Evolutionary conservation across 2,329 filamentous ascomycete species (phyloP), one percentile per base, ranked within the genome.

Genomic region (Fusarium graminum): DNA sequence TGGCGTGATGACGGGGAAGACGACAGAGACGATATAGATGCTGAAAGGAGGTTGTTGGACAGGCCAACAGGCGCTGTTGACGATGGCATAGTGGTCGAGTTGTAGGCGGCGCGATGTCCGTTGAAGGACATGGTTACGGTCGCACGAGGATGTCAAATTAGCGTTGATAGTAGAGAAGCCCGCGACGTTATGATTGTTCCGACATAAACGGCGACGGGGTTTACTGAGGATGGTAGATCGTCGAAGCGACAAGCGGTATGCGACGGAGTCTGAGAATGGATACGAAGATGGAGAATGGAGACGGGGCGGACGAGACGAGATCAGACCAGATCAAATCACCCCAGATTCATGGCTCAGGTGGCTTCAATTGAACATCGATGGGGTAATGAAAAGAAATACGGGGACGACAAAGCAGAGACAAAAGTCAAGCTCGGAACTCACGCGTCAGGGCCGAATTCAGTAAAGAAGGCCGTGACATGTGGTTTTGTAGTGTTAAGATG

Each of bases 21-120:
- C 16, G 88, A 86, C 46, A 92, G 82, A 57, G 89, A 91, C 52
- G 90, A 88, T 71, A 92, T 87, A 63, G 92, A 92, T 56, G 87
- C 86, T 40, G 89, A 87, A 55, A 87, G 80, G 44, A 82, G 74
- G 59, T 79, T 78, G 52, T 88, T 86, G 72, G 80, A 77, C 74
- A 84, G 83, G 70, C 78, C 83, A 44, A 51, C 34, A 72, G 75
- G 74, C 60, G 67, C 68, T 60, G 72, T 72, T 55, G 70, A 72
- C 28, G 72, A 67, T 44, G 76, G 79, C 41, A 67, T 61, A 55
- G 70, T 69, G 65, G 83, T 81, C 65, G 84, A 80, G 71, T 81
- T 84, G 72, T 81, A 69, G 39, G 80, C 78, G 63, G 78, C 75
- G 67, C 79, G 78, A 72, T 79, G 80, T 52, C 80, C 78, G 71